Conservation (phyloP, 148 eudicot genomes). For the Rhododendron ferrugineum region DNA sequence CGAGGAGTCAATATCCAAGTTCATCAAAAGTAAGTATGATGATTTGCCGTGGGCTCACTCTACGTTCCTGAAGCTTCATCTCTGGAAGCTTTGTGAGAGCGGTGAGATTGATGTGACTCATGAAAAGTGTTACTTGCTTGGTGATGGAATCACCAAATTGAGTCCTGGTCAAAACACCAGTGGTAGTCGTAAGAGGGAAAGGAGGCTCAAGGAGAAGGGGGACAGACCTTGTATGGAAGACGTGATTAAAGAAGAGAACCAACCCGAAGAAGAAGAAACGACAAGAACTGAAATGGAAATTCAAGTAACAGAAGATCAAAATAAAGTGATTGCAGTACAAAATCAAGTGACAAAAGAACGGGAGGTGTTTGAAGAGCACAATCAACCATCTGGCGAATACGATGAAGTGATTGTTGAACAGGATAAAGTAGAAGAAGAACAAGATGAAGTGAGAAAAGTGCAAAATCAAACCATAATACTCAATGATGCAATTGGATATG, state of each 20-base stretch:
- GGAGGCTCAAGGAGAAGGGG: neutral
- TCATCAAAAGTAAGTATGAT: conserved; percentile 26
- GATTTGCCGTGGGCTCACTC: conserved; percentile 66
- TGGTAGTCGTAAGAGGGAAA: neutral
- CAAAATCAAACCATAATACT: conserved; percentile 1
- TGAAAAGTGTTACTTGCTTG: conserved; percentile 16
- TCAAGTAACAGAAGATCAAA: neutral
- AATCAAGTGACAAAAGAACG: neutral
- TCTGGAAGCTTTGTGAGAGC: conserved; percentile 39
- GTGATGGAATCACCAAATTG: conserved; percentile 1
- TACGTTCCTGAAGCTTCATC: conserved; percentile 37
- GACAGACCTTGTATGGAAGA: conserved; percentile 4
- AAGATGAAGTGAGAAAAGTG: neutral
- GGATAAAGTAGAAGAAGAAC: neutral
- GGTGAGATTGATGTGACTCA: conserved; percentile 30
- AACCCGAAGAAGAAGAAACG: neutral
- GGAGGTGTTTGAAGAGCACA: neutral
- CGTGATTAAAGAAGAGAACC: neutral
- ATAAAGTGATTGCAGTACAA: too few relatives aligned
- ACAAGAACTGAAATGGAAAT: neutral
- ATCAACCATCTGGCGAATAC: neutral
- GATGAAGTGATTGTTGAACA: neutral
- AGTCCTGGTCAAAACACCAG: neutral
- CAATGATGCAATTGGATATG: neutral
- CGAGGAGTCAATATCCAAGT: conserved; percentile 43